Evolutionary conservation across 176 grass and related monocot species (phyloP).

Genomic region (Phoenix roebelenii): DNA sequence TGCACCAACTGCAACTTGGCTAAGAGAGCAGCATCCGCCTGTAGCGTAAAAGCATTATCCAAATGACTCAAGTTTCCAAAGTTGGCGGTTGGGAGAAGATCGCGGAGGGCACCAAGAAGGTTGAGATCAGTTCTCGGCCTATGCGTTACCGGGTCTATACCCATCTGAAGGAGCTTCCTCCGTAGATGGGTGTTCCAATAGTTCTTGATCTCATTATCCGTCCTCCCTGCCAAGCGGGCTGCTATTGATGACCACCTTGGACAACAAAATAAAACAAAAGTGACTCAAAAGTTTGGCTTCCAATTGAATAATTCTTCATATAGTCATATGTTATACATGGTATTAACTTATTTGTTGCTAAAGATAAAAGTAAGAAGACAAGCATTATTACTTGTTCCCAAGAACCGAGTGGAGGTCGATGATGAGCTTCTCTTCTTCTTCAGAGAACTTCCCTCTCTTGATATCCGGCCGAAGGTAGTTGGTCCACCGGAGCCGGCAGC

Average conservation of each 20-base stretch:
- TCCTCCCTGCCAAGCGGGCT: conserved; percentile 44
- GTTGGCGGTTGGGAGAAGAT: conserved; percentile 27
- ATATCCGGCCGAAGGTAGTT: conserved; percentile 95
- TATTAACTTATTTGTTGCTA: too few relatives aligned
- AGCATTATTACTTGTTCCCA: conserved; percentile 53
- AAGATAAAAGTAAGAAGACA: too few relatives aligned
- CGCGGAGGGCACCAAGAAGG: conserved; percentile 41
- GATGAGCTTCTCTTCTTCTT: conserved; percentile 82
- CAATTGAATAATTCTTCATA: too few relatives aligned
- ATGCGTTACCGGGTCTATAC: conserved; percentile 89
- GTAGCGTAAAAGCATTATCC: conserved; percentile 49
- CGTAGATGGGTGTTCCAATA: conserved; percentile 91
- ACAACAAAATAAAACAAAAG: neutral
- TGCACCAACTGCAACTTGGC: conserved; percentile 52
- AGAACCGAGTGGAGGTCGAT: conserved; percentile 57
- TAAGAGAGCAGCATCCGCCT: conserved; percentile 37
- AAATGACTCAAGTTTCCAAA: conserved; percentile 6
- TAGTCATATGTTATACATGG: too few relatives aligned
- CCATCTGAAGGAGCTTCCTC: conserved; percentile 69
- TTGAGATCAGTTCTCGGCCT: conserved; percentile 52
- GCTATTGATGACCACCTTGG: conserved; percentile 76
- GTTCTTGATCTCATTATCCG: conserved; percentile 94
- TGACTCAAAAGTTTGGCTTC: neutral
- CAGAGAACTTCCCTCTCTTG: conserved; percentile 66
- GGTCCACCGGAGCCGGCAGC: conserved; percentile 89